These are phyloP conservation scores for Globisporangium yorkense DNA, from an alignment of 352 stramenopile genomes.

Conservation along the genomic window DNA sequence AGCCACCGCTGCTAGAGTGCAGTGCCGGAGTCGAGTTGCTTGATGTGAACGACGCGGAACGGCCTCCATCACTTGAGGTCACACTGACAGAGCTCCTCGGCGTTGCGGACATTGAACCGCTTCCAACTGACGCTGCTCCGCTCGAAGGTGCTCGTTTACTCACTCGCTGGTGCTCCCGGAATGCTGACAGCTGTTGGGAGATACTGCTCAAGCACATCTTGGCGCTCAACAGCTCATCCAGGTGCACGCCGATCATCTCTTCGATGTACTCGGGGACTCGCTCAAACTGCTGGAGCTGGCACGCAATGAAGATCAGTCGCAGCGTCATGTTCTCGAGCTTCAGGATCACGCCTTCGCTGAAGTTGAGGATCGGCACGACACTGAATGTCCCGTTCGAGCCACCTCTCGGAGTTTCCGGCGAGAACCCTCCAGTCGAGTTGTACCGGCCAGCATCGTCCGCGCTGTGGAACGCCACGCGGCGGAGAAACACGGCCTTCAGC, in stretches of 20 bases:
- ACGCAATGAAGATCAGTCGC: constrained; percentile 62
- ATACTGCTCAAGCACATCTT: constrained; percentile 71
- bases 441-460: constrained; percentile 4
- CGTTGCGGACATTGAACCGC: constrained; percentile 2
- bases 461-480: constrained; percentile 66
- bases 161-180: constrained; percentile 45
- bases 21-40: constrained; percentile 12
- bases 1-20: background rate
- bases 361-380: constrained; percentile 78
- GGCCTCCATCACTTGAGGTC: constrained; percentile 3
- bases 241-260: constrained; percentile 51
- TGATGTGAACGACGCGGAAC: constrained; percentile 15
- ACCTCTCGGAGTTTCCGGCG: background rate
- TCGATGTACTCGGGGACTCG: constrained; percentile 69
- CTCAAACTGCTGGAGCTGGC: constrained; percentile 79
- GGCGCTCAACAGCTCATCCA: constrained; percentile 73
- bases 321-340: constrained; percentile 63
- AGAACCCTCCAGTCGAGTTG: background rate
- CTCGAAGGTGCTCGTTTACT: constrained; percentile 4
- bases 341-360: constrained; percentile 69
- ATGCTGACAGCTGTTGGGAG: constrained; percentile 62
- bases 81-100: constrained; percentile 8
- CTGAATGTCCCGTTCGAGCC: constrained; percentile 45
- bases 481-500: constrained; percentile 74
- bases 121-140: constrained; percentile 1